Conservation (phyloP, 176 grass and related monocot genomes). For the Dactylis glomerata region DNA sequence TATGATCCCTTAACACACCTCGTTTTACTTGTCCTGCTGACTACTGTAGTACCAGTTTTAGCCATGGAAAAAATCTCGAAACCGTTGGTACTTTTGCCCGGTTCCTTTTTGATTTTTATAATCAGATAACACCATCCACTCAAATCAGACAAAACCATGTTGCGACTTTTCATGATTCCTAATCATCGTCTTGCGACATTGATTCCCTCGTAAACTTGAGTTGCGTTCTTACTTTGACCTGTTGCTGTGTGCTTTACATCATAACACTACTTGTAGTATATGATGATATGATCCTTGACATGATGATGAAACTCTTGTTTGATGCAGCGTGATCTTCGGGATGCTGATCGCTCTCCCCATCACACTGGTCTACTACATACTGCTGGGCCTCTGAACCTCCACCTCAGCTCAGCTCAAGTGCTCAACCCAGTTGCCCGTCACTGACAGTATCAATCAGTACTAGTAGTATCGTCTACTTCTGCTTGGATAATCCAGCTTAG, state of each 20-base stretch:
- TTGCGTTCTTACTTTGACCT: neutral
- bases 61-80: neutral
- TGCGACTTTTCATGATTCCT: constrained; percentile 13
- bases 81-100: neutral
- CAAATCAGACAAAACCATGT: neutral
- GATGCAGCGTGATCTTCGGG: constrained; percentile 73
- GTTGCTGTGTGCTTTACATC: neutral
- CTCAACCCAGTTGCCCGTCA: neutral
- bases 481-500: constrained; percentile 3
- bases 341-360: constrained; percentile 89
- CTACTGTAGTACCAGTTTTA: neutral
- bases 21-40: neutral
- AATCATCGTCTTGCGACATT: neutral
- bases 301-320: constrained; percentile 3
- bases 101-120: neutral
- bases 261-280: neutral
- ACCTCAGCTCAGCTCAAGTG: no score
- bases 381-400: constrained; percentile 62
- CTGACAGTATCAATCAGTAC: constrained; percentile 18
- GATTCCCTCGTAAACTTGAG: neutral
- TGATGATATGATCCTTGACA: neutral
- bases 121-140: neutral
- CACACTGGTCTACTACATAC: constrained; percentile 83
- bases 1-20: constrained; percentile 23
- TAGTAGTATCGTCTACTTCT: constrained; percentile 1